Evolutionary conservation across 2,329 filamentous ascomycete species (phyloP), one percentile per base, ranked within the genome.

Genomic region (Nemania bipapillata): DNA sequence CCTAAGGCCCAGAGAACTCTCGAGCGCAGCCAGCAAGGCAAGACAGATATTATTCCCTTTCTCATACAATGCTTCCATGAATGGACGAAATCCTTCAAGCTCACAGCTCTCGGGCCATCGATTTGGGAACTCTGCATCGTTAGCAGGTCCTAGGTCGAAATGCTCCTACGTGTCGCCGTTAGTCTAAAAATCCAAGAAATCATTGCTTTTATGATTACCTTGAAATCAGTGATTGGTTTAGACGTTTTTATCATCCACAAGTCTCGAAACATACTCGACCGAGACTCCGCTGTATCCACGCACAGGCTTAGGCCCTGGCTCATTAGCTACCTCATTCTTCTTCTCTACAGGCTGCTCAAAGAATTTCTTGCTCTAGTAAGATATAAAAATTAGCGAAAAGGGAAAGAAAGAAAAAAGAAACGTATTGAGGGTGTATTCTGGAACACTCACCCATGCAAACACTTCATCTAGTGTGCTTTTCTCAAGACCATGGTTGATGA

Each of bases 61-160:
- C 32, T 57, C 58, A 45, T 58, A 49, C 24, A 57, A 55, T 4
- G 49, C 26, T 28, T 69, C 67, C 63, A 69, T 66, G 50, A 60
- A 58, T 3, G 52, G 37, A 11, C 63, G 67, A 30, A 69, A 69
- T 4, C 67, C 67, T 20, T 35, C 32, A 3, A 69, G 57, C 37
- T 66, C 55, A 20, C 42, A 22, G 12, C 42, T 45, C 8, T 32
- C 7, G 11, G 67, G 67, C 67, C 67, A 69, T 57, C 57, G 37
- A 12, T 66, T 69, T 4, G 63, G 63, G 35, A 69, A 69, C n/a
- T 66, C 57, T 1, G 22, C 8, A 47, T 69, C 67, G 26, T 40
- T 47, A 0, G 63, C 22, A 7, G 63, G 24, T 12, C 63, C 63
- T 8, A 58, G 30, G 35, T 69, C 67, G 24, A 69, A 69, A 49